A percentile compares a stretch with the other conserved stretches of the same genome.
These are phyloP conservation scores for Tilletia caries DNA, from an alignment of 1,284 basidiomycete species.

Conservation along the genomic window DNA sequence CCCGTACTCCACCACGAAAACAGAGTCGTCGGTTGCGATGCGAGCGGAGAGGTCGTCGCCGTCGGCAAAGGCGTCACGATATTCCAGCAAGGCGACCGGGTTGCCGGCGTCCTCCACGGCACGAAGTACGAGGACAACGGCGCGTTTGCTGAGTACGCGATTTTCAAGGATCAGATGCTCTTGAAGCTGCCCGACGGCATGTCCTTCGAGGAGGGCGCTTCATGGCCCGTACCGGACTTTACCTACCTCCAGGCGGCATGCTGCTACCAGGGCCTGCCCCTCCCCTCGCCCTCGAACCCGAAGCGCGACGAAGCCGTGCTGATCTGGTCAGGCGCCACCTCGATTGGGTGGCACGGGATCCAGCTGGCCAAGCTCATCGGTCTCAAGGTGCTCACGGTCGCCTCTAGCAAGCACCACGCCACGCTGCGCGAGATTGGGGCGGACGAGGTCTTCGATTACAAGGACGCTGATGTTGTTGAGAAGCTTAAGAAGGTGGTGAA, in stretches of 20 bases:
- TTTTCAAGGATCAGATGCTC: slow-evolving; percentile 11
- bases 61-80: slow-evolving; percentile 8
- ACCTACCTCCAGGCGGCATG: slow-evolving; percentile 13
- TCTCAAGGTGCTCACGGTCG: slow-evolving; percentile 15
- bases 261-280: slow-evolving; percentile 9
- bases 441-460: slow-evolving; percentile 17
- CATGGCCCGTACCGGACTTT: slow-evolving; percentile 13
- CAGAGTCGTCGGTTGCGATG: slow-evolving; percentile 9
- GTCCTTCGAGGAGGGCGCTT: slow-evolving; percentile 14
- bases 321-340: slow-evolving; percentile 14
- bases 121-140: slow-evolving; percentile 10
- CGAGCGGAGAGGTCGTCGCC: slow-evolving; percentile 13
- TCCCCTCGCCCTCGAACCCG: not conserved
- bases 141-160: slow-evolving; percentile 15
- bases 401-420: slow-evolving; percentile 12
- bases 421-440: slow-evolving; percentile 13
- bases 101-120: slow-evolving; percentile 14
- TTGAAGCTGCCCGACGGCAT: slow-evolving; percentile 13
- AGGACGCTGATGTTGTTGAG: slow-evolving; percentile 12
- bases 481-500: slow-evolving; percentile 2
- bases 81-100: slow-evolving; percentile 7
- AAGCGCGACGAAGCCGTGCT: slow-evolving; percentile 14
- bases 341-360: slow-evolving; percentile 16
- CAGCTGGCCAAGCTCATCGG: slow-evolving; percentile 15
- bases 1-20: not conserved